Evolutionary conservation across 495 filamentous ascomycete genomes (phyloP).

Genomic region (Lasiosphaeriaceae sp.): DNA sequence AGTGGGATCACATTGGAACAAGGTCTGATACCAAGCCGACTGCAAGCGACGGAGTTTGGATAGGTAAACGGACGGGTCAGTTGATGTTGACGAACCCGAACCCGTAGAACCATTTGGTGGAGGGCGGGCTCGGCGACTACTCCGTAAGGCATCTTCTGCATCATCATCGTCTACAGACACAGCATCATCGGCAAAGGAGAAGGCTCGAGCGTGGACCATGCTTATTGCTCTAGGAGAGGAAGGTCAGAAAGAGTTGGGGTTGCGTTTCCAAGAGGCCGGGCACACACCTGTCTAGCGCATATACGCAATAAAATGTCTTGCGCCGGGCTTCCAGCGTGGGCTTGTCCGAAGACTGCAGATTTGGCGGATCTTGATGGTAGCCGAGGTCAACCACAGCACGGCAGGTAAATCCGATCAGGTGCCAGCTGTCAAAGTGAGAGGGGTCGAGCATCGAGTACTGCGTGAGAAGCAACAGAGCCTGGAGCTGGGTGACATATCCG

Average conservation of each 20-base stretch:
- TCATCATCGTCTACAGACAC: constrained; percentile 51
- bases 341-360: constrained; percentile 55
- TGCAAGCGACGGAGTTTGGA: constrained; percentile 74
- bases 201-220: constrained; percentile 72
- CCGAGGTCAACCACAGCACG: constrained; percentile 83
- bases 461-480: constrained; percentile 78
- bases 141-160: too few species aligned
- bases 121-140: constrained; percentile 31
- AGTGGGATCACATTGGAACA: constrained; percentile 65
- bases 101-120: constrained; percentile 35
- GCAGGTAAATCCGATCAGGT: constrained; percentile 80
- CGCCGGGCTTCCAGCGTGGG: constrained; percentile 69
- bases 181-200: constrained; percentile 91
- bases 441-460: constrained; percentile 87
- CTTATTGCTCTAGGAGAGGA: constrained; percentile 61
- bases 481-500: constrained; percentile 75
- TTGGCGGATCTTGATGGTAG: constrained; percentile 81
- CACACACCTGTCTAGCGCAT: constrained; percentile 75
- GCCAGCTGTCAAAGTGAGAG: constrained; percentile 85
- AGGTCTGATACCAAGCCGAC: constrained; percentile 76
- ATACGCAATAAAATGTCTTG: constrained; percentile 80
- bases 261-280: background rate
- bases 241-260: constrained; percentile 5
- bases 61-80: constrained; percentile 56
- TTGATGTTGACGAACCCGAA: constrained; percentile 37